phyloP scores from a whole-genome alignment of 2,329 filamentous ascomycete genomes.

The Claviceps digitariae region DNA sequence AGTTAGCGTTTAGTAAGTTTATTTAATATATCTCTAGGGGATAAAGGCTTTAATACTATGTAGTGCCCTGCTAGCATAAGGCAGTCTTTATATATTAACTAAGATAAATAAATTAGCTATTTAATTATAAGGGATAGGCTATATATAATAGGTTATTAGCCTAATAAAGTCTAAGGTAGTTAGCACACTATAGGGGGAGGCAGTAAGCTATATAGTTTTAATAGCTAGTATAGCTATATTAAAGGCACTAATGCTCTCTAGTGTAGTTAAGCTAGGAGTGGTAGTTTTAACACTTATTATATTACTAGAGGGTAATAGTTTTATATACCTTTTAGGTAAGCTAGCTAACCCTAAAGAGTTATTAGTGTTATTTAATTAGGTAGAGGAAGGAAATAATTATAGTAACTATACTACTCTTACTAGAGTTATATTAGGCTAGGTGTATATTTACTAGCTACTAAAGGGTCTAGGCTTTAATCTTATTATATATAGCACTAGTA shows the following conservation, averaged over 20 bases:
- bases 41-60: background rate
- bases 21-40: background rate
- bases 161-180: background rate
- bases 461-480: background rate
- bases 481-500: background rate
- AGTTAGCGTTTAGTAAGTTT: background rate
- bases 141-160: background rate
- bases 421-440: background rate
- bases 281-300: background rate
- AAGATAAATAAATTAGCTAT: background rate
- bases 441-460: background rate
- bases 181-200: background rate
- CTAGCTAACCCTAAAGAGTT: background rate
- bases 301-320: background rate
- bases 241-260: background rate
- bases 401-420: background rate
- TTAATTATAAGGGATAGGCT: background rate
- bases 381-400: background rate
- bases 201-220: background rate
- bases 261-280: background rate
- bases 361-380: background rate
- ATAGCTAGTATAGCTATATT: background rate
- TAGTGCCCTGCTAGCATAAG: background rate
- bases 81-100: background rate
- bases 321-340: background rate